Evolutionary conservation across 2,329 filamentous ascomycete genomes (phyloP).

Genomic region (Claviceps cyperi): DNA sequence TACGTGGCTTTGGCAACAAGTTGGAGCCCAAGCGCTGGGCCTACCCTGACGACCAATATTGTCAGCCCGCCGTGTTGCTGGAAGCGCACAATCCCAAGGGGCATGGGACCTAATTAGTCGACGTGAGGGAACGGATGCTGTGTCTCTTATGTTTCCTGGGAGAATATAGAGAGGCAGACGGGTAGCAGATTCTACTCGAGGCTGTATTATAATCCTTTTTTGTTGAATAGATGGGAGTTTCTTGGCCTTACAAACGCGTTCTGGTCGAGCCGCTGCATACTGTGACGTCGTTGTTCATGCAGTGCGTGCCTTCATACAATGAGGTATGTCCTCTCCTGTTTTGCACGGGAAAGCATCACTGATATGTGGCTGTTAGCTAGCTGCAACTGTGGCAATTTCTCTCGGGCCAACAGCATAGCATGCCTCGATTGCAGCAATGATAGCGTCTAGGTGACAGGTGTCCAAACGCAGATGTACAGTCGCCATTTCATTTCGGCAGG

Average conservation of each 20-base stretch:
- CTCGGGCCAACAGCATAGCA: too few relatives aligned
- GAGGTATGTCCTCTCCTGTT: too few relatives aligned
- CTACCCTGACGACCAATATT: background rate
- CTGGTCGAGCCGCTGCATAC: background rate
- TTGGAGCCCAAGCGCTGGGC: slow-evolving; percentile 10
- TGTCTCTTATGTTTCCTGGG: slow-evolving; percentile 9
- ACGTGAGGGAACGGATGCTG: slow-evolving; percentile 1
- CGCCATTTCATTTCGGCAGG: background rate
- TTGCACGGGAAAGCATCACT: too few relatives aligned
- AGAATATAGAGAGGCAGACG: slow-evolving; percentile 12
- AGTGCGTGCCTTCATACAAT: too few relatives aligned
- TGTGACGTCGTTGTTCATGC: too few relatives aligned
- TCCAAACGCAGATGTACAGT: too few relatives aligned
- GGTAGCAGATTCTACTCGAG: slow-evolving; percentile 9
- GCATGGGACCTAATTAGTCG: background rate
- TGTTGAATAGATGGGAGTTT: slow-evolving; percentile 7
- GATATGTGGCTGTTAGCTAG: too few relatives aligned
- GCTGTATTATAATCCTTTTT: slow-evolving; percentile 19
- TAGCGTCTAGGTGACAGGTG: too few relatives aligned
- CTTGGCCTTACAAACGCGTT: background rate
- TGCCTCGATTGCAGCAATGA: too few relatives aligned
- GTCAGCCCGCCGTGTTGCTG: background rate
- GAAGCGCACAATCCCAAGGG: slow-evolving; percentile 1
- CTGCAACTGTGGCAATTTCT: too few relatives aligned
- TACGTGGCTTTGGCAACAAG: background rate